phyloP scores from a whole-genome alignment of 2,329 filamentous ascomycete genomes.

The Fusarium albosuccineum region DNA sequence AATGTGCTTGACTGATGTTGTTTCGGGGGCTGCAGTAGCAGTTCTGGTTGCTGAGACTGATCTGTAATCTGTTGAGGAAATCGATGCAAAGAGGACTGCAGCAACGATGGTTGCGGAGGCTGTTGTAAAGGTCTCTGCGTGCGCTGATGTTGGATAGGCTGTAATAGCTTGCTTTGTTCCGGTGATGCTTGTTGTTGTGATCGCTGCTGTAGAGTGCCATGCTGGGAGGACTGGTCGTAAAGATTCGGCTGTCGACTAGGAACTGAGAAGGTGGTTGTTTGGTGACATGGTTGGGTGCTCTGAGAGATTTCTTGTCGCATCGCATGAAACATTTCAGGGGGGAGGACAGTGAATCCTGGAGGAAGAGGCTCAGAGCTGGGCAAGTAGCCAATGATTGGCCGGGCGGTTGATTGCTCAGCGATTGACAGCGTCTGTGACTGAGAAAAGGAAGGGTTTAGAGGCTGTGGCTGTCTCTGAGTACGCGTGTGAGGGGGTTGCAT shows the following conservation, averaged over 20 bases:
- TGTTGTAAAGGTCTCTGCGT: constrained; percentile 2
- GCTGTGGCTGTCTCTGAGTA: background rate
- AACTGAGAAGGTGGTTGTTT: background rate
- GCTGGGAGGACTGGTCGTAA: background rate
- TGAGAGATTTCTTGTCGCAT: background rate
- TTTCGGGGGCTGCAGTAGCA: background rate
- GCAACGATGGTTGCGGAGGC: background rate
- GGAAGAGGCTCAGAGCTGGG: background rate
- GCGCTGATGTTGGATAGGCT: constrained; percentile 1
- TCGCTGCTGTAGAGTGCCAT: constrained; percentile 6
- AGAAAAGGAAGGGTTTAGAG: background rate
- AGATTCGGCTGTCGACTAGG: background rate
- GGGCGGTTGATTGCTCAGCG: background rate
- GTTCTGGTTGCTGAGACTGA: constrained; percentile 1
- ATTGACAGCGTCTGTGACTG: background rate
- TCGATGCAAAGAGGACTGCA: background rate
- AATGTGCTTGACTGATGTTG: background rate
- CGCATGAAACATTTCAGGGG: background rate
- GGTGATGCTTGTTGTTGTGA: background rate
- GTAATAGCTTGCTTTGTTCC: background rate
- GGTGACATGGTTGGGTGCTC: background rate
- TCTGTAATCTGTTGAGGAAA: background rate
- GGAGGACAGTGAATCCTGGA: background rate
- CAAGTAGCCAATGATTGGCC: background rate
- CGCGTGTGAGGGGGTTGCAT: background rate